phyloP scores from a whole-genome alignment of 108 stramenopile genomes.

The Chaetoceros muelleri region DNA sequence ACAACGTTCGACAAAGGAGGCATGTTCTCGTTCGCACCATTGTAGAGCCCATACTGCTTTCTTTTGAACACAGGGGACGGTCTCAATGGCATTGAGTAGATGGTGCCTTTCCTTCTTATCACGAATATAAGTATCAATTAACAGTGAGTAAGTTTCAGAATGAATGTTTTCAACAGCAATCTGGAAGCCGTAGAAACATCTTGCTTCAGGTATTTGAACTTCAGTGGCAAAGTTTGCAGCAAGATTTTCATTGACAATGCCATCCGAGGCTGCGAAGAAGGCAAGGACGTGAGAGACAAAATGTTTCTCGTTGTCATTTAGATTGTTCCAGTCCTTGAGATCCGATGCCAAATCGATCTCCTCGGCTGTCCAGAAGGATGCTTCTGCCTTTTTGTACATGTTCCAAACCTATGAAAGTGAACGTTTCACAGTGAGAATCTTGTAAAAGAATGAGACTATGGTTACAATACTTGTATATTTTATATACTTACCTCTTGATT shows the following conservation, averaged over 20 bases:
- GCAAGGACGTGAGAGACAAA: slow-evolving; percentile 98
- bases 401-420: slow-evolving; percentile 79
- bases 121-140: slow-evolving; percentile 84
- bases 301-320: slow-evolving; percentile 92
- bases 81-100: slow-evolving; percentile 60
- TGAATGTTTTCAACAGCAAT: slow-evolving; percentile 91
- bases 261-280: slow-evolving; percentile 99
- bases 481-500: slow-evolving; percentile 83
- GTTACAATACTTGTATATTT: background rate
- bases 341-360: slow-evolving; percentile 97
- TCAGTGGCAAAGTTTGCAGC: slow-evolving; percentile 96
- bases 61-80: slow-evolving; percentile 65
- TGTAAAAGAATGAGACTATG: background rate
- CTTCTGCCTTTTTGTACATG: slow-evolving; percentile 99
- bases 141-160: slow-evolving; percentile 77
- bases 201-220: slow-evolving; percentile 91
- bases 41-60: slow-evolving; percentile 87
- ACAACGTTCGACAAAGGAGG: slow-evolving; percentile 95
- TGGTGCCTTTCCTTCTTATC: slow-evolving; percentile 53
- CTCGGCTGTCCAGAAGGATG: slow-evolving; percentile 99
- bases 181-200: slow-evolving; percentile 91
- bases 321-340: slow-evolving; percentile 85
- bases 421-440: background rate
- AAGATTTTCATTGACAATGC: slow-evolving; percentile 99
- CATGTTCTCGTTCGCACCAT: slow-evolving; percentile 86